Conservation (phyloP, 352 stramenopile genomes). For the Plasmopara viticola region DNA sequence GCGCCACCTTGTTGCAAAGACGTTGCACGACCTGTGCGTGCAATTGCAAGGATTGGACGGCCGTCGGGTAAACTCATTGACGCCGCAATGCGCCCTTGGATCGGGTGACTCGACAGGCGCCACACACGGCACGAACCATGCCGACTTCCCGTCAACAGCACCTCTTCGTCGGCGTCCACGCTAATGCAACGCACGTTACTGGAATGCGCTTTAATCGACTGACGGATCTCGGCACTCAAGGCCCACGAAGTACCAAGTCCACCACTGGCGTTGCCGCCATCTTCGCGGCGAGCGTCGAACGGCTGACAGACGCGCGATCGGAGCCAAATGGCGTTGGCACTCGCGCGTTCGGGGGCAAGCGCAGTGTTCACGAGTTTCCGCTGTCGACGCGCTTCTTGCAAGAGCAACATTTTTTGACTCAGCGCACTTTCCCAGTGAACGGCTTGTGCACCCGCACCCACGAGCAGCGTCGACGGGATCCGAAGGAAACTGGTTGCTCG, state of each 20-base stretch:
- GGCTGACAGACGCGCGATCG: constrained; percentile 21
- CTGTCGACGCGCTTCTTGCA: constrained; percentile 48
- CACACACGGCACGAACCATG: constrained; percentile 67
- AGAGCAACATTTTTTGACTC: constrained; percentile 43
- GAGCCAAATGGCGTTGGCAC: constrained; percentile 28
- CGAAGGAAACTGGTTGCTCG: constrained; percentile 59
- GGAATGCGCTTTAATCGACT: constrained; percentile 59
- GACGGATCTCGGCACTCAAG: constrained; percentile 36
- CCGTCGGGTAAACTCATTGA: constrained; percentile 9
- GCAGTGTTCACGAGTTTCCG: constrained; percentile 24
- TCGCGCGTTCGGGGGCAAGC: constrained; percentile 19
- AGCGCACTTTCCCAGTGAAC: constrained; percentile 39
- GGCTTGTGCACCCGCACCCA: constrained; percentile 14
- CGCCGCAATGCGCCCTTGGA: constrained; percentile 21
- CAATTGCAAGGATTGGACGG: constrained; percentile 22
- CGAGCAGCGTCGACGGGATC: constrained; percentile 34
- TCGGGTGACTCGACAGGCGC: constrained; percentile 51
- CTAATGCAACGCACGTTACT: constrained; percentile 45
- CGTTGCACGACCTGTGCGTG: constrained; percentile 14
- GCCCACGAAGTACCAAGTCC: constrained; percentile 20
- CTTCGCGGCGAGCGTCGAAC: constrained; percentile 19
- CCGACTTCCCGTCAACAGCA: constrained; percentile 65
- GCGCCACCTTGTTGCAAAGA: constrained; percentile 4
- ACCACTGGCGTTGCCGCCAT: constrained; percentile 20
- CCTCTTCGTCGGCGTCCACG: constrained; percentile 53